Base-by-base conservation (phyloP, 225 moss, liverwort and hornwort genomes). In the Pseudisothecium myosuroides region DNA sequence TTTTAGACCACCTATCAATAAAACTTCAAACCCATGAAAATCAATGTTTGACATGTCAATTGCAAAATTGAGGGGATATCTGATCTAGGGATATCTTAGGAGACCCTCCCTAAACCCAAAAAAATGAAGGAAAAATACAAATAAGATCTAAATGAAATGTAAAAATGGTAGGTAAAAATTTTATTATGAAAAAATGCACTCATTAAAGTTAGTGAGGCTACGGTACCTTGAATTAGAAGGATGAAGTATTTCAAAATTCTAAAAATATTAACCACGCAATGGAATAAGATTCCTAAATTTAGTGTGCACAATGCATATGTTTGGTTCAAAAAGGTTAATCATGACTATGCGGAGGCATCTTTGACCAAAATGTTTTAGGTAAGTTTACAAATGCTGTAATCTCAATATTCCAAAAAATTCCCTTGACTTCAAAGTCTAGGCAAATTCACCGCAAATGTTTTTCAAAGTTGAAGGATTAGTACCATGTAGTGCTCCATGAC, bases 281-380 rank as follows among this genome's bases (percentile, higher is more conserved):
- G 12, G 17, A 47, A 11, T 17, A 17, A 43, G 9, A 9, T 41
- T 0, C 27, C 5, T 27, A 71, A 73, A 17, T 41, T 73, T 47
- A 74, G 18, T 74, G 1, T 47, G 1, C 2, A 10, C 3, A 29
- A 74, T 47, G 17, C 4, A 19, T 11, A 18, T 54, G 7, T 17
- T 54, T 54, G 54, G 54, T 74, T 74, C 7, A 18, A 11, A 43
- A 31, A 17, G 6, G 6, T 41, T 39, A 14, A 14, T 47, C 1
- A 18, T 45, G 11, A 73, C 1, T 0, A 0, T 0, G 0, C 0
- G 1, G 6, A 74, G 17, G 31, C 6, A 74, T 47, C 4, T 47
- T 19, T 74, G 31, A 47, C 18, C 2, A 17, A 73, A 11, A 7
- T 7, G 1, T 47, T 16, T 73, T 18, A 5, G 12, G 0, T 11